A percentile compares a stretch with the other conserved stretches of the same genome.
Conservation (phyloP, 2,329 filamentous ascomycete species). For the Thielaviopsis musarum region DNA sequence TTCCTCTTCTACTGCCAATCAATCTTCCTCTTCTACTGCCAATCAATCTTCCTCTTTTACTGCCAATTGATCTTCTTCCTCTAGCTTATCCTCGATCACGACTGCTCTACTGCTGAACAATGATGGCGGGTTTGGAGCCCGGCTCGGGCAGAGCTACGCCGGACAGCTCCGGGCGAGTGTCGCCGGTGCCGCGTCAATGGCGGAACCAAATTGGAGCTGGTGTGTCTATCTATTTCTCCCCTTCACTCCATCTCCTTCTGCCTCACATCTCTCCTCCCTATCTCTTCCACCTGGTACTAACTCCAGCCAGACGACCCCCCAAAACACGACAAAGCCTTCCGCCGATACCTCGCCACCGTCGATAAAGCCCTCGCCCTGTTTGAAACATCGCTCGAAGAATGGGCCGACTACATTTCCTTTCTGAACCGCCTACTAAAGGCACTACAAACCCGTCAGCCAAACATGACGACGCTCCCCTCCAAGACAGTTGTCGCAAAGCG, state of each 20-base stretch:
- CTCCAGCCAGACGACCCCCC: conserved; percentile 32
- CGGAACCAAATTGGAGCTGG: conserved; percentile 63
- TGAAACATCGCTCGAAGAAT: conserved; percentile 88
- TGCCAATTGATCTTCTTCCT: too few relatives aligned
- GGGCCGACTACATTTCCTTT: conserved; percentile 98
- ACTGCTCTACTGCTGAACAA: neutral
- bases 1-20: too few relatives aligned
- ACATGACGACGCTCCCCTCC: conserved; percentile 57
- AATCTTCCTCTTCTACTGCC: too few relatives aligned
- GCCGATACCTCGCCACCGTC: conserved; percentile 76
- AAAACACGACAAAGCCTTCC: conserved; percentile 51
- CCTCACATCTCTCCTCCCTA: conserved; percentile 10
- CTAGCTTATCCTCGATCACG: neutral
- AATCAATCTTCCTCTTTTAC: too few relatives aligned
- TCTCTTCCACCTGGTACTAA: neutral
- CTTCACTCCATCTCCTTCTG: conserved; percentile 3
- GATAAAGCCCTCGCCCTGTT: conserved; percentile 80
- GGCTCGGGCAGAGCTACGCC: conserved; percentile 50
- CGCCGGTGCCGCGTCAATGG: conserved; percentile 59
- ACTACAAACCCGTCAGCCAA: conserved; percentile 67
- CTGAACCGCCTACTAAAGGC: conserved; percentile 82
- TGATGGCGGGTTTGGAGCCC: conserved; percentile 10
- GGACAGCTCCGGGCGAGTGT: conserved; percentile 67
- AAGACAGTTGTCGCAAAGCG: conserved; percentile 75
- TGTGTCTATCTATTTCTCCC: conserved; percentile 27